Evolutionary conservation across 2,329 filamentous ascomycete genomes (phyloP).

Genomic region (Paecilomyces sp.): DNA sequence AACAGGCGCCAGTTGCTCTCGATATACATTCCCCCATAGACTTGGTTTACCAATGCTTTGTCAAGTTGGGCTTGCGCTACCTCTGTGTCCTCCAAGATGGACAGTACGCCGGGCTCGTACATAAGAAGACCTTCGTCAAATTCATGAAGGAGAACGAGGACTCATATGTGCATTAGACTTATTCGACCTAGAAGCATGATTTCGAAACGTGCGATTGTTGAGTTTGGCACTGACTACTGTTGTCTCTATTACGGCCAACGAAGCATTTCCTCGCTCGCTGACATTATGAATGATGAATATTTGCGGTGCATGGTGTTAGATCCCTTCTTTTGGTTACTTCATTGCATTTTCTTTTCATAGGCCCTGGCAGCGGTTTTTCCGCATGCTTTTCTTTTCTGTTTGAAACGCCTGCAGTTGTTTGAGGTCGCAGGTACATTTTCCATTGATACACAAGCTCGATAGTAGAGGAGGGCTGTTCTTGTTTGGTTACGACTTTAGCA

Average conservation of each 20-base stretch:
- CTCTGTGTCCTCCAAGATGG: slow-evolving; percentile 84
- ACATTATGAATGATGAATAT: not conserved
- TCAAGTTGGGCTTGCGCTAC: slow-evolving; percentile 85
- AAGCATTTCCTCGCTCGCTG: not conserved
- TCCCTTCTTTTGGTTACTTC: not conserved
- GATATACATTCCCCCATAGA: slow-evolving; percentile 90
- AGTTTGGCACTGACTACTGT: not conserved
- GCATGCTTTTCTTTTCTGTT: not conserved
- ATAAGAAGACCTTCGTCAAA: slow-evolving; percentile 95
- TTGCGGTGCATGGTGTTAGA: not conserved
- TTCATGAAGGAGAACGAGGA: slow-evolving; percentile 81
- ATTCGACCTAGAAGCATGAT: not conserved
- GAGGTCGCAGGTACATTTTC: not conserved
- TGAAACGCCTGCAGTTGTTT: not conserved
- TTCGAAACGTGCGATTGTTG: not conserved
- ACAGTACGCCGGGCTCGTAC: slow-evolving; percentile 81
- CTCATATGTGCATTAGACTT: slow-evolving; percentile 3
- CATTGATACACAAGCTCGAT: not conserved
- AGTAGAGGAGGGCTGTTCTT: not conserved
- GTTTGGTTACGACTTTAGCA: not conserved
- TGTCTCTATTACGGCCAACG: not conserved
- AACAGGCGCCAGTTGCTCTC: slow-evolving; percentile 70
- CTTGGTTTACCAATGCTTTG: slow-evolving; percentile 92
- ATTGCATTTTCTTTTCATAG: not conserved
- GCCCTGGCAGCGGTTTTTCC: not conserved